phyloP scores from a whole-genome alignment of 2,329 filamentous ascomycete genomes.

The Aspergillus hortae region DNA sequence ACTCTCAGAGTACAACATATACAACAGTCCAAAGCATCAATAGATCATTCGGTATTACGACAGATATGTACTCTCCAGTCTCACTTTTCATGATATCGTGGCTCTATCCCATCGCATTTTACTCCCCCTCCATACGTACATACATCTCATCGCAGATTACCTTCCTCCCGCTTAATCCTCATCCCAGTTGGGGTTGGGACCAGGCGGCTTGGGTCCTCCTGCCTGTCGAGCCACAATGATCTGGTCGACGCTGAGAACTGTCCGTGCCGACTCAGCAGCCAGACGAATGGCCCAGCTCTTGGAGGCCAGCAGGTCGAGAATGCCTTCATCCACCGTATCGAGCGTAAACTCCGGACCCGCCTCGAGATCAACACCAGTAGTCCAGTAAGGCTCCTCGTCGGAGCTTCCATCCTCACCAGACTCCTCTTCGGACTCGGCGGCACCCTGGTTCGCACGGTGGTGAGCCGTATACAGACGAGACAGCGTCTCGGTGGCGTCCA shows the following conservation, averaged over 20 bases:
- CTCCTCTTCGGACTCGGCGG: conserved; percentile 27
- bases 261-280: conserved; percentile 90
- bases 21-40: conserved; percentile 16
- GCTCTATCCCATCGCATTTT: conserved; percentile 25
- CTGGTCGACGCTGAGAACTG: conserved; percentile 93
- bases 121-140: conserved; percentile 6
- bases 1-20: background rate
- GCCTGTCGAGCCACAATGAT: conserved; percentile 98
- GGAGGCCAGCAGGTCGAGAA: conserved; percentile 84
- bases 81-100: conserved; percentile 30
- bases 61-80: conserved; percentile 4
- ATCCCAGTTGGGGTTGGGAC: conserved; percentile 80
- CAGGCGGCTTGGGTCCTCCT: conserved; percentile 93
- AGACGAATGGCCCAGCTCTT: conserved; percentile 98
- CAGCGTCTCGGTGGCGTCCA: conserved; percentile 95
- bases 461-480: conserved; percentile 91
- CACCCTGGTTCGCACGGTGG: conserved; percentile 48
- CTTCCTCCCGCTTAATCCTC: conserved; percentile 49
- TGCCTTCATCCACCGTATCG: conserved; percentile 82
- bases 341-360: conserved; percentile 74
- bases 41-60: conserved; percentile 14
- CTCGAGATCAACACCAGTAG: conserved; percentile 91
- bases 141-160: conserved; percentile 10
- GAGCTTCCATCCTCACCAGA: conserved; percentile 31
- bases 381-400: conserved; percentile 75